Evolutionary conservation across 2,329 filamentous ascomycete species (phyloP).

Genomic region (Ceratocystis smalleyi): DNA sequence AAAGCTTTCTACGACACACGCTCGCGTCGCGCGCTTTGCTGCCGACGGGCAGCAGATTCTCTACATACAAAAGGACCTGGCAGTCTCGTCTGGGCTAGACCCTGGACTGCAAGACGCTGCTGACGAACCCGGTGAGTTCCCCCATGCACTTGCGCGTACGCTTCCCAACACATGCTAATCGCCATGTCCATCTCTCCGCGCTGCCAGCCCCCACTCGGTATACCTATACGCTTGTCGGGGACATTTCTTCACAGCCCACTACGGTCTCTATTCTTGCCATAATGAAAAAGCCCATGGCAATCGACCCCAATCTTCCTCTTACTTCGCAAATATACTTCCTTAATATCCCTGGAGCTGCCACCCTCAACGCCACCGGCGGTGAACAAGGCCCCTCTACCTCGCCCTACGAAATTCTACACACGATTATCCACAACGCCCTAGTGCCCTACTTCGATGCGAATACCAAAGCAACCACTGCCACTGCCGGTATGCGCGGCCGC

Average conservation of each 20-base stretch:
- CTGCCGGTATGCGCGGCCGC: constrained; percentile 51
- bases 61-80: constrained; percentile 76
- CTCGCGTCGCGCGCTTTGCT: constrained; percentile 78
- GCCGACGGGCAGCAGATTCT: constrained; percentile 73
- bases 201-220: constrained; percentile 37
- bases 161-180: not conserved
- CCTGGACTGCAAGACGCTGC: constrained; percentile 36
- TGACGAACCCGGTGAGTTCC: constrained; percentile 30
- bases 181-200: not conserved
- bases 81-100: constrained; percentile 36
- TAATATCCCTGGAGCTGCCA: constrained; percentile 71
- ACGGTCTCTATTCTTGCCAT: constrained; percentile 77
- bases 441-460: constrained; percentile 96
- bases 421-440: constrained; percentile 77
- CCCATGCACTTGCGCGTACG: not conserved
- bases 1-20: constrained; percentile 61
- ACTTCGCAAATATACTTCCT: constrained; percentile 82
- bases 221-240: constrained; percentile 64
- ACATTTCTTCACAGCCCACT: constrained; percentile 64
- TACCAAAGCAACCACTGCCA: constrained; percentile 57
- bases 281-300: constrained; percentile 74
- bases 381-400: constrained; percentile 60
- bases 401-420: constrained; percentile 84
- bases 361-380: constrained; percentile 47
- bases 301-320: constrained; percentile 70